Percentiles rank a stretch among this genome's conserved stretches.
phyloP scores from a whole-genome alignment of 1,284 basidiomycete genomes.

The Hemileia vastatrix region DNA sequence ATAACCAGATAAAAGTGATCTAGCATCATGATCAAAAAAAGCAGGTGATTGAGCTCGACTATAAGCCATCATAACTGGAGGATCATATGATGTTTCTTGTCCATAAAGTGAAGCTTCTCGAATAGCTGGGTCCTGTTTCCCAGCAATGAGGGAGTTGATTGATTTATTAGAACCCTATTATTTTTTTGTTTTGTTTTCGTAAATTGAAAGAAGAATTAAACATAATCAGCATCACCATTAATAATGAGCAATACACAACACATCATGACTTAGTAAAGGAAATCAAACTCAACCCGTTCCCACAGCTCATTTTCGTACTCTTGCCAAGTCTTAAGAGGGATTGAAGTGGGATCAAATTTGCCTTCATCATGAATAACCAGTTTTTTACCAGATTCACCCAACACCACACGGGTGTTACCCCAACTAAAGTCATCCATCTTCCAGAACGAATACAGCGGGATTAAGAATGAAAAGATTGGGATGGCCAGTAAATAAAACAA shows the following conservation, averaged over 20 bases:
- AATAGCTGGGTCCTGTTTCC: slow-evolving; percentile 14
- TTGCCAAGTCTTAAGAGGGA: slow-evolving; percentile 92
- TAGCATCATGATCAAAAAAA: slow-evolving; percentile 15
- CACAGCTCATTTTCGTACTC: slow-evolving; percentile 93
- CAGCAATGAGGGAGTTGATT: slow-evolving; percentile 19
- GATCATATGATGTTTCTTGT: slow-evolving; percentile 22
- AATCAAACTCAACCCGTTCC: slow-evolving; percentile 61
- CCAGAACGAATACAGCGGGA: slow-evolving; percentile 97
- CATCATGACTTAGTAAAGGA: not conserved
- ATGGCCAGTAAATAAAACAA: slow-evolving; percentile 87
- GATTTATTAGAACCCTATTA: slow-evolving; percentile 23
- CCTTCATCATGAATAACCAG: slow-evolving; percentile 93
- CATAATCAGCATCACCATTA: too few relatives aligned
- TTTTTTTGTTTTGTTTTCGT: not conserved
- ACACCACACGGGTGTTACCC: slow-evolving; percentile 86
- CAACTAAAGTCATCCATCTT: slow-evolving; percentile 62
- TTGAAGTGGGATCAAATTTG: slow-evolving; percentile 81
- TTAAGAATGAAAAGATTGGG: slow-evolving; percentile 79
- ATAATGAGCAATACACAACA: too few relatives aligned
- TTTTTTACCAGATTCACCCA: slow-evolving; percentile 91
- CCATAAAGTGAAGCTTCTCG: slow-evolving; percentile 23
- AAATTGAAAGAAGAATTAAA: too few relatives aligned
- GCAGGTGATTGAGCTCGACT: slow-evolving; percentile 21
- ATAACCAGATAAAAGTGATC: slow-evolving; percentile 23
- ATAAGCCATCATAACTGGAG: slow-evolving; percentile 15